phyloP scores from a whole-genome alignment of 345 rosid genomes.

The Rhodamnia argentea region DNA sequence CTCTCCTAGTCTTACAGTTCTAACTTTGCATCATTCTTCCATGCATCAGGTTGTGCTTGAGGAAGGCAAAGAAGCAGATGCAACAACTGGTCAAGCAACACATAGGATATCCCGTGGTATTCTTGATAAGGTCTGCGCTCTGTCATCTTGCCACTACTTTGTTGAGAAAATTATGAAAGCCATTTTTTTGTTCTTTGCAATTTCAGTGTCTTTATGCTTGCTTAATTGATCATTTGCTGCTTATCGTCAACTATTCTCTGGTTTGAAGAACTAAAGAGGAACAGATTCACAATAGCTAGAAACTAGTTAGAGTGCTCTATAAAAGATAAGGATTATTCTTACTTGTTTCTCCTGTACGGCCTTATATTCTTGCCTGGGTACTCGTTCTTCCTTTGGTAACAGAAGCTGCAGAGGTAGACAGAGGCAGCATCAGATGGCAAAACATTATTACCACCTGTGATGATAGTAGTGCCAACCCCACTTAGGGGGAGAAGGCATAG shows the following conservation, averaged over 20 bases:
- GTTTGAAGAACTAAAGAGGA: background rate
- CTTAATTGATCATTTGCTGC: background rate
- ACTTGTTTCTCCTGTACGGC: background rate
- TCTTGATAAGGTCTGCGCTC: slow-evolving; percentile 50
- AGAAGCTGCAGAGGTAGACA: background rate
- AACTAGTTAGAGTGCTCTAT: background rate
- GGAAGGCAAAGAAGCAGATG: slow-evolving; percentile 84
- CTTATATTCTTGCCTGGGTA: background rate
- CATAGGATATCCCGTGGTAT: slow-evolving; percentile 81
- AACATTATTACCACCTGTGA: background rate
- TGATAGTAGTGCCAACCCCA: background rate
- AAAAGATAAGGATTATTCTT: background rate
- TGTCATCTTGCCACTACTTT: background rate
- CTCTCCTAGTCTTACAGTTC: background rate
- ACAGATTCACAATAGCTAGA: background rate
- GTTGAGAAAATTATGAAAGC: background rate
- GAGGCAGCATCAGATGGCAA: background rate
- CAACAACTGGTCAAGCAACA: slow-evolving; percentile 58
- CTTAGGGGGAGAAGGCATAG: background rate
- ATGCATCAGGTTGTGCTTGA: slow-evolving; percentile 48
- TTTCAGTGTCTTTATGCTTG: background rate
- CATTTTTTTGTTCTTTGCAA: background rate
- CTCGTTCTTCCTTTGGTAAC: background rate
- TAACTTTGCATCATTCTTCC: background rate
- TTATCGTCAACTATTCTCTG: background rate